A percentile compares a stretch with the other conserved stretches of the same genome.
These are phyloP conservation scores for Solanum medicagineum DNA, from an alignment of 257 asterid genomes.

Conservation along the genomic window DNA sequence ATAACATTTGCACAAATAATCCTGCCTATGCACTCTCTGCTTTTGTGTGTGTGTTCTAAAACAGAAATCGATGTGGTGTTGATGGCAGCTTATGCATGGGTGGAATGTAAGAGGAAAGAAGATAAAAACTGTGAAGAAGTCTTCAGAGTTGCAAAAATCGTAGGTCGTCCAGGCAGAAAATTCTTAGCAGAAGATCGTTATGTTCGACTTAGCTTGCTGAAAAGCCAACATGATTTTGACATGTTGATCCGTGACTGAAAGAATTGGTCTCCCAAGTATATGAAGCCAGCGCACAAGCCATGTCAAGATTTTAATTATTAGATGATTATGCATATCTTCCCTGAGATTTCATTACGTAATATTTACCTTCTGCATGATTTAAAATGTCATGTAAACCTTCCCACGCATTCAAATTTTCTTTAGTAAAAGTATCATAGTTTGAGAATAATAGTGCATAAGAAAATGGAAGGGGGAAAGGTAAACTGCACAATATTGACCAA, in stretches of 20 bases:
- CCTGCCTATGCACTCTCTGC: background rate
- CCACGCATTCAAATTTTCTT: background rate
- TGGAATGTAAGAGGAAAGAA: conserved; percentile 42
- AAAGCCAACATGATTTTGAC: conserved; percentile 27
- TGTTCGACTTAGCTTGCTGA: conserved; percentile 33
- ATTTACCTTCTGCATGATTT: background rate
- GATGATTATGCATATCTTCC: background rate
- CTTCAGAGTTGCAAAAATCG: conserved; percentile 23
- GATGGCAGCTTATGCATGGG: conserved; percentile 42
- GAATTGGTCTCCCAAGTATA: conserved; percentile 2
- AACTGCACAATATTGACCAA: background rate
- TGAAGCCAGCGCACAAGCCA: background rate
- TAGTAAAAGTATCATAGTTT: background rate
- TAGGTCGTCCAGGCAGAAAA: conserved; percentile 10
- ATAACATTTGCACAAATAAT: background rate
- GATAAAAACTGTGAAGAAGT: conserved; percentile 20
- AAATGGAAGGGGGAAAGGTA: background rate
- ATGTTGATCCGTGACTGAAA: conserved; percentile 1
- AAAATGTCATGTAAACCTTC: background rate
- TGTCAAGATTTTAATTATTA: background rate
- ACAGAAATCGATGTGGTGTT: background rate
- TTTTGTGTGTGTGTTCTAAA: background rate
- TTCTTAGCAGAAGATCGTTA: conserved; percentile 15
- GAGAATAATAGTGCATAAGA: background rate
- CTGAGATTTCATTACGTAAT: background rate